Percentiles rank a stretch among this genome's conserved stretches.
These are phyloP conservation scores for Podospora pseudocomata DNA, from an alignment of 495 filamentous ascomycete species.

Conservation along the genomic window DNA sequence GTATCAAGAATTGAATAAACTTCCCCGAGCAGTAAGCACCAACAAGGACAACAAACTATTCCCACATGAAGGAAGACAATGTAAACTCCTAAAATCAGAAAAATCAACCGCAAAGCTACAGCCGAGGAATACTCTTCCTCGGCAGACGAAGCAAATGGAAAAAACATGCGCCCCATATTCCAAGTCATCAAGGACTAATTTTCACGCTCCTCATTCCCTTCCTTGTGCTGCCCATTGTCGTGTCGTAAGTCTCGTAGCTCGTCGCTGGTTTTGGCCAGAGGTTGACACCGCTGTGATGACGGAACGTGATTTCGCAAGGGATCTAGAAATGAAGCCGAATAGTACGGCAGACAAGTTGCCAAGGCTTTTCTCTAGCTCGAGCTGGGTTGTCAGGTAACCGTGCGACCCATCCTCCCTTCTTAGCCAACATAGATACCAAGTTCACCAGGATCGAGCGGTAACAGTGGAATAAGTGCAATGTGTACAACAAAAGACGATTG, in stretches of 20 bases:
- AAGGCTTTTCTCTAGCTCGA: too few relatives aligned
- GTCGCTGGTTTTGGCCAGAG: neutral
- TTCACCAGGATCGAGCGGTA: neutral
- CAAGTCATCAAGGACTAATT: neutral
- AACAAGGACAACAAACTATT: neutral
- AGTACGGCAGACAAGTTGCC: neutral
- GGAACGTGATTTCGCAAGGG: neutral
- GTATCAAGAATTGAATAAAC: neutral
- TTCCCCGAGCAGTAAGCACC: neutral
- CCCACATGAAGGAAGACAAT: neutral
- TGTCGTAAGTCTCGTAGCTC: neutral
- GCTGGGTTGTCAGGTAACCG: neutral
- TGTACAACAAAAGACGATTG: neutral
- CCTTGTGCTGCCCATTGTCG: neutral
- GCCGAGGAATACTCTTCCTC: neutral
- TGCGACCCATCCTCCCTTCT: neutral
- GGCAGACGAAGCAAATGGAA: neutral
- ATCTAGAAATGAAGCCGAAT: too few relatives aligned
- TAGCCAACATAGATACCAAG: neutral
- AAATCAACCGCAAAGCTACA: neutral
- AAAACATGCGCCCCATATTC: neutral
- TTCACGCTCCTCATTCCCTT: neutral
- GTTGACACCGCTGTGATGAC: neutral
- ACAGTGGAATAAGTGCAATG: neutral
- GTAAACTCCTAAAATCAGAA: neutral